Evolutionary conservation across 495 filamentous ascomycete genomes (phyloP).

Genomic region (Penicillium ucsense): DNA sequence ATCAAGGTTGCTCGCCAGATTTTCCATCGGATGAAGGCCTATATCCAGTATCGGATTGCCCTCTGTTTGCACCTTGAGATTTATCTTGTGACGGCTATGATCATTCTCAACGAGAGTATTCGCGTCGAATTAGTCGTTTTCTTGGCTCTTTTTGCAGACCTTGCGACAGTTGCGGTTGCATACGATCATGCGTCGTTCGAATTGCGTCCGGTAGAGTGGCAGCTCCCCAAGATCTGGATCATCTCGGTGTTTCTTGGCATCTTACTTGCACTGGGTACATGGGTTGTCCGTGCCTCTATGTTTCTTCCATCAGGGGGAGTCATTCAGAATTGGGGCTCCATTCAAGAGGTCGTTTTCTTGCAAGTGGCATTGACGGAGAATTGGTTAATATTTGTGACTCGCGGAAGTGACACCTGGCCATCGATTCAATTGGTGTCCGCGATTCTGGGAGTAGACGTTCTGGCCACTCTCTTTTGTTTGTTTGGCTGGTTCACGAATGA

Average conservation of each 20-base stretch:
- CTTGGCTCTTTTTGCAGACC: slow-evolving; percentile 63
- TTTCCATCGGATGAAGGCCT: slow-evolving; percentile 73
- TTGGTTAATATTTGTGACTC: slow-evolving; percentile 70
- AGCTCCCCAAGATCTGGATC: slow-evolving; percentile 68
- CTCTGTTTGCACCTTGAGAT: slow-evolving; percentile 66
- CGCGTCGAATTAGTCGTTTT: slow-evolving; percentile 59
- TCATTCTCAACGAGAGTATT: slow-evolving; percentile 65
- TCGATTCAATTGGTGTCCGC: slow-evolving; percentile 58
- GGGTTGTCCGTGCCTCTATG: slow-evolving; percentile 56
- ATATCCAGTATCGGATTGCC: slow-evolving; percentile 70
- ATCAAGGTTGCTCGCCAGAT: slow-evolving; percentile 69
- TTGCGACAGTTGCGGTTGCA: slow-evolving; percentile 64
- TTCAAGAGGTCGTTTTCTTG: slow-evolving; percentile 63
- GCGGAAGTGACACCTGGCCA: slow-evolving; percentile 55
- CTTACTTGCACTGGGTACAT: slow-evolving; percentile 57
- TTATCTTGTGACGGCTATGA: slow-evolving; percentile 63
- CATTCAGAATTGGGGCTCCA: slow-evolving; percentile 57
- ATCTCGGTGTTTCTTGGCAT: slow-evolving; percentile 56
- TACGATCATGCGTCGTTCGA: slow-evolving; percentile 68
- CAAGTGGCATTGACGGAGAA: slow-evolving; percentile 66
- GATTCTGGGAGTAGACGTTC: slow-evolving; percentile 55
- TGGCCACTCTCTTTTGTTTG: slow-evolving; percentile 61
- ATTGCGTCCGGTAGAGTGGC: slow-evolving; percentile 62
- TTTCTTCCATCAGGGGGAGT: slow-evolving; percentile 59
- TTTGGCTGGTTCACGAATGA: slow-evolving; percentile 59